Evolutionary conservation across 2,329 filamentous ascomycete species (phyloP).

Genomic region (Exophiala sp.): DNA sequence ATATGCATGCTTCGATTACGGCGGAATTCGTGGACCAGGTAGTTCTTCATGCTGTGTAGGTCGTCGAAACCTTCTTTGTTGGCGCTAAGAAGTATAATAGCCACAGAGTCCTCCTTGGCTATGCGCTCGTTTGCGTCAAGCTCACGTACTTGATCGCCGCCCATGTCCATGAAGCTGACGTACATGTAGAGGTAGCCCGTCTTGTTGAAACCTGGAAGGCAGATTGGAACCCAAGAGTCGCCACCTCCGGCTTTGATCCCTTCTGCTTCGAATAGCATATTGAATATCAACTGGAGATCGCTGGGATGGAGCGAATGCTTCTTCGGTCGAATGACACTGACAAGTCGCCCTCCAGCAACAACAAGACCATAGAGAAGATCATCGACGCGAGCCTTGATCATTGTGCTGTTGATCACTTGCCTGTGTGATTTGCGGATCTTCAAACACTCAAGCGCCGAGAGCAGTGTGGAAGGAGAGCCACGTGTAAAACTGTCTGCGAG

Average conservation of each 20-base stretch:
- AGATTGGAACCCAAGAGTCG: constrained; percentile 96
- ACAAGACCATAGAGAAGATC: constrained; percentile 88
- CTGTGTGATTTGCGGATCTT: constrained; percentile 85
- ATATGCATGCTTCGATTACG: constrained; percentile 71
- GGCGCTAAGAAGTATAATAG: constrained; percentile 85
- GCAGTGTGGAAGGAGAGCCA: constrained; percentile 81
- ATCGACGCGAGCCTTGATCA: constrained; percentile 72
- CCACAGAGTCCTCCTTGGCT: constrained; percentile 67
- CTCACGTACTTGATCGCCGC: constrained; percentile 45
- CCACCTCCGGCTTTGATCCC: constrained; percentile 88
- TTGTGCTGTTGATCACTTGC: constrained; percentile 77
- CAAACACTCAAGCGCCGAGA: constrained; percentile 91
- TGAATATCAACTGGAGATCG: constrained; percentile 94
- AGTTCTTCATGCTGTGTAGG: constrained; percentile 67
- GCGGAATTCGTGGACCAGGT: constrained; percentile 65
- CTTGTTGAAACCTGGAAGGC: constrained; percentile 94
- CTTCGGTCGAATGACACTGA: constrained; percentile 90
- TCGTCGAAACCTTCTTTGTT: constrained; percentile 93
- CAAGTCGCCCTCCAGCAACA: constrained; percentile 85
- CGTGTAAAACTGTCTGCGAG: constrained; percentile 91
- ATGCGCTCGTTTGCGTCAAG: constrained; percentile 39
- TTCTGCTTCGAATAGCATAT: constrained; percentile 97
- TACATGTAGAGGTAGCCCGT: constrained; percentile 98
- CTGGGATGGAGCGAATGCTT: constrained; percentile 94
- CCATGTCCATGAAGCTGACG: constrained; percentile 82